Evolutionary conservation across 2,329 filamentous ascomycete species (phyloP), one percentile per base, ranked within the genome.

Genomic region (Eurotiales sp.): DNA sequence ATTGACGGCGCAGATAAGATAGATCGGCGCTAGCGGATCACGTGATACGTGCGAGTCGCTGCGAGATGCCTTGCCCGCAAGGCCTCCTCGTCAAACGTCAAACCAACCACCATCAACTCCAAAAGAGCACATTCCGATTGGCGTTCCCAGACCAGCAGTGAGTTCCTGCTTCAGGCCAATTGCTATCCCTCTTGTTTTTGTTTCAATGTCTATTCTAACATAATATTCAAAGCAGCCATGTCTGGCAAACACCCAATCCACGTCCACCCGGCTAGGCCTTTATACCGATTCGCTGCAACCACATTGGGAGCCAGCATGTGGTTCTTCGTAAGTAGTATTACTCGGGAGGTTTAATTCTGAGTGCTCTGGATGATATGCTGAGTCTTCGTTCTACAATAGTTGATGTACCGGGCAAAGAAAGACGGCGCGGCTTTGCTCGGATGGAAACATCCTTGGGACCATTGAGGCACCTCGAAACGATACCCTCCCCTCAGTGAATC

Each of bases 401-500:
- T 96, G 68, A 90, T 96, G 85, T 97, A 96, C 77, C 84, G 93
- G 65, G 90, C 90, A 64, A 95, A 92, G 83, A 87, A 96, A 77
- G 93, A 99, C 66, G 91, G 91, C n/a, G 80, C 92, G 21, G 92
- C 84, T 50, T 77, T 97, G 58, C 70, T 99, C 63, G 93, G 93
- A 70, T 90, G 84, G 87, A 96, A 90, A 77, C 93, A 97, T 73
- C 93, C 90, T 59, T 96, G 90, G 90, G 91, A 96, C 62, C 90
- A 96, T 75, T 96, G 77, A 53, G 17, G 22, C 36, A 44, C 45
- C 43, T 25, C 22, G 27, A 21, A 50, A 21, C 40, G 39, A 50
- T 36, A 43, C 37, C 27, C 40, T 12, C 22, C 22, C 29, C 30
- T 30, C 39, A 11, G 5, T 49, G 27, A 19, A 23, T n/a, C 15